Evolutionary conservation across 2,329 filamentous ascomycete genomes (phyloP), one percentile per base, ranked within the genome.

Genomic region (Spiromastix sp.): DNA sequence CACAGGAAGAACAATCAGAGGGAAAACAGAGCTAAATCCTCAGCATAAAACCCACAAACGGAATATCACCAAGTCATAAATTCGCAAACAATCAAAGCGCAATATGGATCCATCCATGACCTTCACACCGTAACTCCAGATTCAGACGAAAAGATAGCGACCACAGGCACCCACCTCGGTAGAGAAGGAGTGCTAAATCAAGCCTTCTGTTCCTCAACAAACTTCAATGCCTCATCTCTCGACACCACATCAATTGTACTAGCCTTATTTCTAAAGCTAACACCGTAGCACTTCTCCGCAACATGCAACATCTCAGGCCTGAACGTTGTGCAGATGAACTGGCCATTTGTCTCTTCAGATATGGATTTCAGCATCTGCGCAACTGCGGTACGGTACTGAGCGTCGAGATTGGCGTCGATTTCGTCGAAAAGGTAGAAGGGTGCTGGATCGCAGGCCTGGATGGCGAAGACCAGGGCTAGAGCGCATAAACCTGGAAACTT

Each of bases 381-480:
- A 8, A 98, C 91, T 1, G 91, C 89, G 1, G 91, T 95, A 42
- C 91, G 82, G 66, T 98, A 98, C 61, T 98, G 91, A 1, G 91
- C 87, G 57, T 98, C 91, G 16, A 98, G 74, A 56, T 98, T 98
- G 59, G 91, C 91, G 55, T 98, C 91, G 44, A 98, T 94, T 62
- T 98, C 91, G 59, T 98, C 91, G 50, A 98, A 98, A 51, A 98
- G 87, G 57, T 98, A 95, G 71, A 98, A 96, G 1, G 91, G 91
- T 29, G 89, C 93, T 7, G 89, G 91, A 57, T 98, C 91, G 40
- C 89, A 94, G 48, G 87, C 85, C 61, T 98, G 91, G 48, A 98
- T 93, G n/a, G 91, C 91, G 56, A 98, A 98, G 48, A 98, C 93
- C 34, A 98, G 76, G 29, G 91, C 93, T n/a, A 98, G 75, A 7